Conservation (phyloP, 768 basidiomycete species). For the Xerocomus spinulosus region DNA sequence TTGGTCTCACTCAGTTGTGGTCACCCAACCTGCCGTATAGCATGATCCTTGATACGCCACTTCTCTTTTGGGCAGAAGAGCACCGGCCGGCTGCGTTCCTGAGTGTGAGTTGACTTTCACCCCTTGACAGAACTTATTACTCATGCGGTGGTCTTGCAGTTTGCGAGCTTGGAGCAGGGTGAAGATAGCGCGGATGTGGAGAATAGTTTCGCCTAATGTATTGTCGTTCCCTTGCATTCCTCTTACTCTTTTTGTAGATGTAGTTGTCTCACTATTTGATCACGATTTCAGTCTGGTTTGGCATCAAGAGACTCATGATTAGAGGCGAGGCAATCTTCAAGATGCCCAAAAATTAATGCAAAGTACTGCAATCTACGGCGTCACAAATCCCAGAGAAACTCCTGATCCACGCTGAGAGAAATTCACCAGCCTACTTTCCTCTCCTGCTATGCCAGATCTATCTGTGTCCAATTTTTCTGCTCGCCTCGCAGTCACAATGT, state of each 20-base stretch:
- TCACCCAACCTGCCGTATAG: slow-evolving; percentile 73
- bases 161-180: slow-evolving; percentile 83
- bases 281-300: neutral
- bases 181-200: slow-evolving; percentile 96
- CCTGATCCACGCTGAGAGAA: slow-evolving; percentile 50
- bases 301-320: no score
- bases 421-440: slow-evolving; percentile 24
- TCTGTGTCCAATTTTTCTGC: slow-evolving; percentile 11
- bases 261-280: slow-evolving; percentile 3
- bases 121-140: neutral
- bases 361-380: slow-evolving; percentile 31
- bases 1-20: slow-evolving; percentile 91
- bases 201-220: slow-evolving; percentile 79
- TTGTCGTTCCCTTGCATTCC: slow-evolving; percentile 3
- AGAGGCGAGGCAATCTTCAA: slow-evolving; percentile 1
- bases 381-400: slow-evolving; percentile 48
- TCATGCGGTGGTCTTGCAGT: slow-evolving; percentile 40
- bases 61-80: slow-evolving; percentile 94
- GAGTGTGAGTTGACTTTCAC: slow-evolving; percentile 50
- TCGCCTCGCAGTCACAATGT: slow-evolving; percentile 23
- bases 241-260: slow-evolving; percentile 13
- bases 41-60: slow-evolving; percentile 87
- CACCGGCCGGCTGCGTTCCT: slow-evolving; percentile 94
- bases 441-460: slow-evolving; percentile 4
- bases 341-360: slow-evolving; percentile 14